Base-by-base conservation (phyloP, 2,329 filamentous ascomycete genomes). In the Alternaria gansuensis region DNA sequence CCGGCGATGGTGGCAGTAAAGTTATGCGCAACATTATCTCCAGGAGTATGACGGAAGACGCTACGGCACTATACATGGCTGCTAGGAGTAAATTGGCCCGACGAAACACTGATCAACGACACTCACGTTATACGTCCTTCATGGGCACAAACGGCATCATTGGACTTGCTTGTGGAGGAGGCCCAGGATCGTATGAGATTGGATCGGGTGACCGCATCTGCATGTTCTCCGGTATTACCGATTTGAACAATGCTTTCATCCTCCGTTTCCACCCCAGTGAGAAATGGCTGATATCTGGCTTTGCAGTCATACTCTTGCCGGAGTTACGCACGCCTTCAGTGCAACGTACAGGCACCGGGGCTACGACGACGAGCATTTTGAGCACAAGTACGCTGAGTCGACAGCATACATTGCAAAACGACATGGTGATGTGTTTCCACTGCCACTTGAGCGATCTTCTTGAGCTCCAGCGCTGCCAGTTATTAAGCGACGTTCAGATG, bases 371-470 rank as follows among this genome's bases (percentile, higher is more conserved):
- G 31, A 48, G 21, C 14, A 7, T 0, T 17, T 1, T 24, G 0
- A 24, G 44, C 21, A 17, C 29, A 10, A 28, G 11, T 5, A 11
- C 10, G 13, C 8, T 28, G 5, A 28, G 41, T 10, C n/a, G 36
- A 14, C 48, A 56, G 14, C 33, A 46, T 31, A 4, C 40, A 1
- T 24, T 41, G 23, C 26, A 34, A 13, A 23, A 13, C 5, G 33
- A 62, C 5, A 46, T 31, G 23, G 33, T 13, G 0, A 36, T 64
- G 41, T 66, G 64, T 21, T 66, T 66, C 1, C 64, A 66, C 41
- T 66, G 64, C n/a, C 53, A 62, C 14, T 33, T 66, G 41, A 57
- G 54, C 10, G 64, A 66, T 23, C 31, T 66, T 11, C 34, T 66
- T 2, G 64, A 66, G 11, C 49, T 66, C 1, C 60, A 54, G 13